These are phyloP conservation scores for Phytopythium boreale DNA, from an alignment of 352 stramenopile genomes.

Conservation along the genomic window DNA sequence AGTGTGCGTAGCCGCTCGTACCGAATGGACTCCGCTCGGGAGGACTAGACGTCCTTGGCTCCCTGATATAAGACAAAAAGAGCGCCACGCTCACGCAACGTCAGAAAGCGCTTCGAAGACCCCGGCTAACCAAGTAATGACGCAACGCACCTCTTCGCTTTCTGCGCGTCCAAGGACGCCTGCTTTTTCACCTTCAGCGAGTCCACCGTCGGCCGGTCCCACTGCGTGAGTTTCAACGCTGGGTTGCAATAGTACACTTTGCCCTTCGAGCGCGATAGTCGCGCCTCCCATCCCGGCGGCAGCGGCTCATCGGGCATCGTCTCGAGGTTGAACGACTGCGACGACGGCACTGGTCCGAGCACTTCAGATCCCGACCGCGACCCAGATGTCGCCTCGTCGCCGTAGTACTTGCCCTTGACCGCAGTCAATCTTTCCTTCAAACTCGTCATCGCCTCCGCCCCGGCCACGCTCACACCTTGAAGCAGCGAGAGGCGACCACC, in stretches of 20 bases:
- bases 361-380: conserved; percentile 7
- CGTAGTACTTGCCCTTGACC: conserved; percentile 85
- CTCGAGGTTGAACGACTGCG: conserved; percentile 70
- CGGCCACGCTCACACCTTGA: conserved; percentile 54
- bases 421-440: conserved; percentile 68
- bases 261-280: conserved; percentile 78
- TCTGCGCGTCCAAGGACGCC: conserved; percentile 36
- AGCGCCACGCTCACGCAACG: not conserved
- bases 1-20: not conserved
- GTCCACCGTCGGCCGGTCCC: conserved; percentile 76
- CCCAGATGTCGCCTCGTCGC: conserved; percentile 22
- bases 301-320: conserved; percentile 50
- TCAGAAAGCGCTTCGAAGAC: not conserved
- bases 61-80: not conserved
- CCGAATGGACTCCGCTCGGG: conserved; percentile 2
- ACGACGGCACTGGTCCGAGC: conserved; percentile 7
- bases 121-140: not conserved
- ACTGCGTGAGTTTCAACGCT: conserved; percentile 68
- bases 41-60: conserved; percentile 2
- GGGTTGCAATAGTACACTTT: conserved; percentile 88
- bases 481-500: conserved; percentile 56
- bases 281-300: conserved; percentile 74
- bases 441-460: conserved; percentile 62
- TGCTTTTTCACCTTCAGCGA: conserved; percentile 60
- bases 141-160: conserved; percentile 22